Conservation (phyloP, 192 early-diverging fungal species). For the Entomortierella parvispora region DNA sequence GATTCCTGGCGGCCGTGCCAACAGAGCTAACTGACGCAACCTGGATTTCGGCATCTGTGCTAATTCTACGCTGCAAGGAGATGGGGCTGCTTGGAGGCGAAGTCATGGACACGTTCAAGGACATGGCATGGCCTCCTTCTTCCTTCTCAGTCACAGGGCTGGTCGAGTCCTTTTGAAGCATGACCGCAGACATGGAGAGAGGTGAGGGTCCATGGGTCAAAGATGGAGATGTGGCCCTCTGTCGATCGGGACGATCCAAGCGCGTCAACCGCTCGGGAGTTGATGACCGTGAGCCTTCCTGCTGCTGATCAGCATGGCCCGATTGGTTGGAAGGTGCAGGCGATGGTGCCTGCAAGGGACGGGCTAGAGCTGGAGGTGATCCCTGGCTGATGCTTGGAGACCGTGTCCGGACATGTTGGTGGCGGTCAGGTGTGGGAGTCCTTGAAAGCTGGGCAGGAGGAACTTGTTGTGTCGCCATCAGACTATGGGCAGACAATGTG, state of each 20-base stretch:
- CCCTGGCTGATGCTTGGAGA: slow-evolving; percentile 32
- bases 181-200: slow-evolving; percentile 35
- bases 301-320: slow-evolving; percentile 33
- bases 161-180: slow-evolving; percentile 6
- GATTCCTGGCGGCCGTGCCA: slow-evolving; percentile 7
- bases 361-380: slow-evolving; percentile 17
- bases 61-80: slow-evolving; percentile 13
- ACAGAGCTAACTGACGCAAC: slow-evolving; percentile 9
- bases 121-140: no score
- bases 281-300: slow-evolving; percentile 28
- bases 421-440: slow-evolving; percentile 46
- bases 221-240: slow-evolving; percentile 36
- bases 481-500: slow-evolving; percentile 29
- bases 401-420: slow-evolving; percentile 14
- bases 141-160: background rate
- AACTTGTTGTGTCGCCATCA: slow-evolving; percentile 33
- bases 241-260: slow-evolving; percentile 25
- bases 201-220: slow-evolving; percentile 50
- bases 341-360: slow-evolving; percentile 36
- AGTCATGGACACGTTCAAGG: no score
- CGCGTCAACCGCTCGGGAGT: slow-evolving; percentile 29
- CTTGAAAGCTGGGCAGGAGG: slow-evolving; percentile 36
- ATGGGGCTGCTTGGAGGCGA: slow-evolving; percentile 24
- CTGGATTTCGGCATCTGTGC: slow-evolving; percentile 29
- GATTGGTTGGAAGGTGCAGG: slow-evolving; percentile 45